Evolutionary conservation across 106 monocot species (phyloP).

Genomic region (Acorus gramineus): DNA sequence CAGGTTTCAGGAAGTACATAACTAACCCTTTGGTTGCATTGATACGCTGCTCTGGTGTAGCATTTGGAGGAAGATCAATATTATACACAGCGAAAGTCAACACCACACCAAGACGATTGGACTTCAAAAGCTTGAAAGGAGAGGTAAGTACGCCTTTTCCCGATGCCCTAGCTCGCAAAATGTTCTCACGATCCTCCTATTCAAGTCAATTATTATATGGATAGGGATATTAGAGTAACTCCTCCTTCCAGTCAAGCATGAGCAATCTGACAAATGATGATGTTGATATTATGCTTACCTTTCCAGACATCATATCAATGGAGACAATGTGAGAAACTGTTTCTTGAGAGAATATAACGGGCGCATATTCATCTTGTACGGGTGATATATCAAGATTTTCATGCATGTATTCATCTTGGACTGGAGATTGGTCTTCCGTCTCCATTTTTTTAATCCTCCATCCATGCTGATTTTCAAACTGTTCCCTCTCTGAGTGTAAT

Average conservation of each 20-base stretch:
- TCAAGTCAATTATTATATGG: too few relatives aligned
- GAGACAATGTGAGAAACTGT: slow-evolving; percentile 72
- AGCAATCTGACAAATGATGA: too few relatives aligned
- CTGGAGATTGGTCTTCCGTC: slow-evolving; percentile 59
- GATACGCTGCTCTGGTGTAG: slow-evolving; percentile 47
- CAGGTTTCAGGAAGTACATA: not conserved
- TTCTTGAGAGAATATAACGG: slow-evolving; percentile 89
- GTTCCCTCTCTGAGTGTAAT: slow-evolving; percentile 47
- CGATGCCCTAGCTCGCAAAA: slow-evolving; percentile 59
- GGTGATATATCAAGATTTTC: slow-evolving; percentile 72
- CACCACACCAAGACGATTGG: slow-evolving; percentile 74
- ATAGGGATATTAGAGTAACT: too few relatives aligned
- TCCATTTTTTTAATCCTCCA: slow-evolving; percentile 89
- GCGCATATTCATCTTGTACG: slow-evolving; percentile 72
- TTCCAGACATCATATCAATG: slow-evolving; percentile 88
- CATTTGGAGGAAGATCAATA: slow-evolving; percentile 40
- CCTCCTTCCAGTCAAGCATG: too few relatives aligned
- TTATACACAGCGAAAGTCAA: slow-evolving; percentile 81
- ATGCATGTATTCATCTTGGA: slow-evolving; percentile 58
- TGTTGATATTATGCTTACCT: slow-evolving; percentile 26
- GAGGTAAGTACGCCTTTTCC: slow-evolving; percentile 82
- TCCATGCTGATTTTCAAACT: slow-evolving; percentile 63
- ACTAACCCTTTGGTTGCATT: slow-evolving; percentile 60
- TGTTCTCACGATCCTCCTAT: slow-evolving; percentile 80
- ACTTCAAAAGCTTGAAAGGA: slow-evolving; percentile 79